Base-by-base conservation (phyloP, 1,139 yeast genomes). In the Hyphopichia khmerensis region DNA sequence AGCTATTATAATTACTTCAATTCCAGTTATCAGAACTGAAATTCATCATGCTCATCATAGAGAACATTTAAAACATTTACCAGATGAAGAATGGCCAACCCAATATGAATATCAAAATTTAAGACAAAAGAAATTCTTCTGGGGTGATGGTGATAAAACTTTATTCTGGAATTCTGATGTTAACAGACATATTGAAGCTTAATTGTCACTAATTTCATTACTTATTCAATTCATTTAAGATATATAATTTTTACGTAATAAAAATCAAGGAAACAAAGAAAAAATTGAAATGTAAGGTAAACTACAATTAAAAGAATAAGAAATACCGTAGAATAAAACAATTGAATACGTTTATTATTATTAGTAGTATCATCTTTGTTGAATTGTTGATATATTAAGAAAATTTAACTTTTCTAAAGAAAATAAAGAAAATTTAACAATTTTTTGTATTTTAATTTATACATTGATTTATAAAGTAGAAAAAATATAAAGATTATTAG, bases 141-240 rank as follows among this genome's bases (percentile, higher is more conserved):
- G 98, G 98, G 98, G 98, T 63, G 91, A 93, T 65, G 98, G 99
- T 64, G 96, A 90, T 78, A 84, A 88, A 80, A 89, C 98, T 51
- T 75, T 87, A 65, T 93, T 93, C 86, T 93, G 99, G 99, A 90
- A 89, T 77, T 76, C 87, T 45, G 87, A 82, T 60, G 80, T 88
- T 65, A 93, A 93, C 86, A 87, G 96, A 79, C 87, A 87, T 77
- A 72, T 85, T 57, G 75, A 66, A 57, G 43, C 48, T 40, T 59
- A 60, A 35, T 15, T 24, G 19, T n/a, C n/a, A 3, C 7, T 14
- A 5, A 4, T 3, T 33, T 21, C 17, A n/a, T 21, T 9, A 9
- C 4, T 26, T 9, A 5, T 21, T 34, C 14, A 21, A n/a, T 34
- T 34, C 29, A 34, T 16, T 31, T 31, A n/a, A n/a, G n/a, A n/a